A percentile compares a stretch with the other conserved stretches of the same genome.
phyloP scores from a whole-genome alignment of 164 flowering plant genomes.

The Amborella trichopoda region DNA sequence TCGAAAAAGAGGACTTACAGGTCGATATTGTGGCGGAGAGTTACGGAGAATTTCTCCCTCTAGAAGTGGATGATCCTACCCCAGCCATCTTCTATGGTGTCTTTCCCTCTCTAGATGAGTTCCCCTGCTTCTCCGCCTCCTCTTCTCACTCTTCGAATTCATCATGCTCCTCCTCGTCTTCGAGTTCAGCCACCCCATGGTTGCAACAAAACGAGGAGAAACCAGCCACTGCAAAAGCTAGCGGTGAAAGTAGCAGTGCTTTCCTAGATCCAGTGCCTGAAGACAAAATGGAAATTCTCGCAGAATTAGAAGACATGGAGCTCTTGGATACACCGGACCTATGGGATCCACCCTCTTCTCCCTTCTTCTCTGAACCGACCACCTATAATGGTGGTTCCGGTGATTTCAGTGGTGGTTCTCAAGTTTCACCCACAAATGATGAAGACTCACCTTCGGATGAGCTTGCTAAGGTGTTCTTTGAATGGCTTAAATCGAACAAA shows the following conservation, averaged over 20 bases:
- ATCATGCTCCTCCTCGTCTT: conserved; percentile 25
- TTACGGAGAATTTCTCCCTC: too few species aligned
- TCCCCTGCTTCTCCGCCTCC: conserved; percentile 79
- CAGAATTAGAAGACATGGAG: conserved; percentile 66
- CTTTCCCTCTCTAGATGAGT: conserved; percentile 68
- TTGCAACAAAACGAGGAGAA: conserved; percentile 3
- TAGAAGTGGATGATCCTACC: too few species aligned
- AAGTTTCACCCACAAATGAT: not conserved
- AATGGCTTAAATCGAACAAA: conserved; percentile 83
- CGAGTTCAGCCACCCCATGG: conserved; percentile 13
- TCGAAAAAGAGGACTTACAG: too few species aligned
- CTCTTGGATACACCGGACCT: conserved; percentile 44
- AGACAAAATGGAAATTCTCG: conserved; percentile 58
- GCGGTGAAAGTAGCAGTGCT: conserved; percentile 19
- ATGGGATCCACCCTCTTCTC: conserved; percentile 54
- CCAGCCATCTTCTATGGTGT: conserved; percentile 34
- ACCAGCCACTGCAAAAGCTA: not conserved
- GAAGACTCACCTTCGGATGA: conserved; percentile 29
- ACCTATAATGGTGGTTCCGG: conserved; percentile 3
- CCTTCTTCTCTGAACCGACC: conserved; percentile 24
- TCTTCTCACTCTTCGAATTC: conserved; percentile 39
- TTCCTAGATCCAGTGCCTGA: conserved; percentile 5
- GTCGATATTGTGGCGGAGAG: too few species aligned
- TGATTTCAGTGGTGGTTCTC: not conserved
- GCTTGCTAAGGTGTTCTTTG: conserved; percentile 67